These are phyloP conservation scores for Pseudogymnoascus sp. DNA, from an alignment of 2,329 filamentous ascomycete species.

Conservation along the genomic window DNA sequence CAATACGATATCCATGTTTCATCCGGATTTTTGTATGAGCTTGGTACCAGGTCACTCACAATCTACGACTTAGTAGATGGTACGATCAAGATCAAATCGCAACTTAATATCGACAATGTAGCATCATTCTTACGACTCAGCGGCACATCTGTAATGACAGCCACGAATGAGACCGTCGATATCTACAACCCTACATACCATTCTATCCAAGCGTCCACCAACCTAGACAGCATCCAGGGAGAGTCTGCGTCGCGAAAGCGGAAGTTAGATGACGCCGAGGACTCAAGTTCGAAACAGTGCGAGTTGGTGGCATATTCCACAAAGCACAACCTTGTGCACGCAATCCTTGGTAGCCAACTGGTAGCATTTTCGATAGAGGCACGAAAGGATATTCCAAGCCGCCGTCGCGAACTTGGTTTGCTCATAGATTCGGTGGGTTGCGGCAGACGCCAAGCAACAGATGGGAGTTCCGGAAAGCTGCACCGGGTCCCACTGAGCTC, in stretches of 20 bases:
- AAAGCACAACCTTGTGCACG: constrained; percentile 59
- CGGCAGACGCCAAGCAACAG: constrained; percentile 38
- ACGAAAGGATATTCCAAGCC: constrained; percentile 47
- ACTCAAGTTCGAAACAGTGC: constrained; percentile 25
- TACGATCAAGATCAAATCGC: constrained; percentile 53
- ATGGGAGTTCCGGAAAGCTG: constrained; percentile 30
- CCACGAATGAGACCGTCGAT: constrained; percentile 48
- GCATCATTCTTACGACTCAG: constrained; percentile 61
- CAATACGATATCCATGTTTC: constrained; percentile 53
- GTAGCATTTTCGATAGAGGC: constrained; percentile 64
- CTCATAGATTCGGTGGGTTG: constrained; percentile 69
- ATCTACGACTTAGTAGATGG: constrained; percentile 59
- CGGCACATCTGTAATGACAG: constrained; percentile 56
- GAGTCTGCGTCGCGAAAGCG: constrained; percentile 21
- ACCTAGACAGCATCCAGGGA: constrained; percentile 22
- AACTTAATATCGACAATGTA: constrained; percentile 43
- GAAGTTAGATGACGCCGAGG: constrained; percentile 18
- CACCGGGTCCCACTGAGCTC: neutral
- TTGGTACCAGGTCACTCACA: constrained; percentile 45
- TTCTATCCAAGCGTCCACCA: constrained; percentile 38
- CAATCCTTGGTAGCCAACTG: constrained; percentile 55
- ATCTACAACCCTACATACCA: constrained; percentile 65
- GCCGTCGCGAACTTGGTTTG: constrained; percentile 52
- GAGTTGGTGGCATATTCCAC: constrained; percentile 55
- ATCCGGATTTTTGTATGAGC: constrained; percentile 56